Percentiles rank a stretch among this genome's conserved stretches.
phyloP scores from a whole-genome alignment of 305 asterid species.

The Caryopteris hybrid region DNA sequence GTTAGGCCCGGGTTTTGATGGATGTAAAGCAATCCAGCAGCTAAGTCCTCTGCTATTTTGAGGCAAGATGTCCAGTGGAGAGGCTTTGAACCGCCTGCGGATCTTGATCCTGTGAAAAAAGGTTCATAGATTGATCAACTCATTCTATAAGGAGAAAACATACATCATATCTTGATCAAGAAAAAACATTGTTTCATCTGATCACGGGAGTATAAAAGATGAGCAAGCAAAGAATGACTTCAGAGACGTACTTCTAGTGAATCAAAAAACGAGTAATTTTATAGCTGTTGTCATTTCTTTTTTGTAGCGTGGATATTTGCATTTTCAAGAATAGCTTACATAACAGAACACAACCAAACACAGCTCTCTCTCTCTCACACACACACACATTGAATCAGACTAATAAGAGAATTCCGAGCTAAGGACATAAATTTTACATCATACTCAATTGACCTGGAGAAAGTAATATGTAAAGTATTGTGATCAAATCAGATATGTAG shows the following conservation, averaged over 20 bases:
- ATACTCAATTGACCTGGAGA: neutral
- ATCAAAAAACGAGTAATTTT: neutral
- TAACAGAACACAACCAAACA: neutral
- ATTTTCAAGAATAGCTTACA: neutral
- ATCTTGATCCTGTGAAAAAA: slow-evolving; percentile 61
- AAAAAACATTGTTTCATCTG: neutral
- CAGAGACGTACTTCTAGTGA: neutral
- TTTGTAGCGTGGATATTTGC: neutral
- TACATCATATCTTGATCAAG: neutral
- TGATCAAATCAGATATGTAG: neutral
- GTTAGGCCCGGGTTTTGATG: slow-evolving; percentile 84
- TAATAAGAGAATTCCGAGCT: no score
- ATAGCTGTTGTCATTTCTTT: neutral
- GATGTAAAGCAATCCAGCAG: slow-evolving; percentile 75
- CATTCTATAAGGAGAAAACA: neutral
- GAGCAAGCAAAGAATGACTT: neutral
- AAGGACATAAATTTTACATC: neutral
- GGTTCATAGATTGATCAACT: neutral
- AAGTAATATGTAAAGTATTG: no score
- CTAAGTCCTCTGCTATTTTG: slow-evolving; percentile 92
- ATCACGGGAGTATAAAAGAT: neutral
- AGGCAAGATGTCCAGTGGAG: slow-evolving; percentile 99
- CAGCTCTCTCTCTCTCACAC: no score
- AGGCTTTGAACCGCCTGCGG: slow-evolving; percentile 91
- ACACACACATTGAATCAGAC: no score